Evolutionary conservation across 2,329 filamentous ascomycete species (phyloP).

Genomic region (Sclerotinia glacialis): DNA sequence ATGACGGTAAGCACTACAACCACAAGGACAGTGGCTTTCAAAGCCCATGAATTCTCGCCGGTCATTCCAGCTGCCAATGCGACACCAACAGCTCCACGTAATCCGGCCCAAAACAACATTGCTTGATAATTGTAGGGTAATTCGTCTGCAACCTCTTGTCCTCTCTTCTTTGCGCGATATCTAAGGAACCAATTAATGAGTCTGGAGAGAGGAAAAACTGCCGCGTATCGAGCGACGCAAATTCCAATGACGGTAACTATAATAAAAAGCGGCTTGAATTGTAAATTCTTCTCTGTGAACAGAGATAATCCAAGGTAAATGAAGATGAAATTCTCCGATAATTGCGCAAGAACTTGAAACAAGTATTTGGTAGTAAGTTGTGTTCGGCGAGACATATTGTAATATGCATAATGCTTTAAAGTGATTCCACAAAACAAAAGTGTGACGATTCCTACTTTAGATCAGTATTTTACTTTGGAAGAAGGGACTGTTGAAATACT

Average conservation of each 20-base stretch:
- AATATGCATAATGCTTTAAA: slow-evolving; percentile 97
- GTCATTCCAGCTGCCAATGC: slow-evolving; percentile 85
- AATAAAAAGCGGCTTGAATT: slow-evolving; percentile 93
- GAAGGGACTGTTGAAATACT: slow-evolving; percentile 37
- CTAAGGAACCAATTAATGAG: slow-evolving; percentile 91
- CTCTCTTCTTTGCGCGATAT: slow-evolving; percentile 75
- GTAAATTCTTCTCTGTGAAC: slow-evolving; percentile 83
- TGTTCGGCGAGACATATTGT: slow-evolving; percentile 98
- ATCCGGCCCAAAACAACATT: slow-evolving; percentile 99
- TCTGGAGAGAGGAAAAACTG: slow-evolving; percentile 87
- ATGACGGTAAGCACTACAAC: slow-evolving; percentile 97
- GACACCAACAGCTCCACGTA: slow-evolving; percentile 93
- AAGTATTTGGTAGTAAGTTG: slow-evolving; percentile 98
- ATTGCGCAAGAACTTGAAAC: slow-evolving; percentile 89
- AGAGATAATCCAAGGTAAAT: slow-evolving; percentile 95
- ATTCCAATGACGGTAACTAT: slow-evolving; percentile 90
- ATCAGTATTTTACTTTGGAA: slow-evolving; percentile 20
- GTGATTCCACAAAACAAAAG: slow-evolving; percentile 97
- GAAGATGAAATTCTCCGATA: slow-evolving; percentile 99
- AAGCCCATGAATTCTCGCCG: slow-evolving; percentile 74
- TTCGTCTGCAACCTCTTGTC: slow-evolving; percentile 77
- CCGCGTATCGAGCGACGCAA: slow-evolving; percentile 86
- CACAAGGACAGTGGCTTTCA: slow-evolving; percentile 93
- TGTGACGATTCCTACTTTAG: slow-evolving; percentile 67
- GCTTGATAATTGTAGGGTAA: slow-evolving; percentile 92